phyloP scores from a whole-genome alignment of 768 basidiomycete genomes.

The Boletus subcaerulescens region DNA sequence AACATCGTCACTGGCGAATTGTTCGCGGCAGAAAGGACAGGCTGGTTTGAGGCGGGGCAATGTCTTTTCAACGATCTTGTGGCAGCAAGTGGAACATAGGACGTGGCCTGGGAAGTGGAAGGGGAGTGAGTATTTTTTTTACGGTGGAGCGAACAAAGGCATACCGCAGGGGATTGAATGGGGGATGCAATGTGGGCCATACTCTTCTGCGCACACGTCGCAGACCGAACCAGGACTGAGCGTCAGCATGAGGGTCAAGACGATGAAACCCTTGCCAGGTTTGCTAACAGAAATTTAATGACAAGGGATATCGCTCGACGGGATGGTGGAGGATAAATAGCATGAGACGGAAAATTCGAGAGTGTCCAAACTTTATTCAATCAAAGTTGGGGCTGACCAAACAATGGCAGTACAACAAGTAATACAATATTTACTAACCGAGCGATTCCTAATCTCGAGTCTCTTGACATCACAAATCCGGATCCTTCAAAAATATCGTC shows the following conservation, averaged over 20 bases:
- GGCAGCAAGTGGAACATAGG: conserved; percentile 73
- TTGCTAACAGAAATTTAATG: conserved; percentile 38
- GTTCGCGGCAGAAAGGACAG: conserved; percentile 85
- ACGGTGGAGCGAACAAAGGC: background rate
- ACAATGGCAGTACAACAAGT: conserved; percentile 25
- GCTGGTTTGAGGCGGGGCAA: conserved; percentile 62
- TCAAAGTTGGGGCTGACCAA: conserved; percentile 28
- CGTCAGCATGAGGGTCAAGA: conserved; percentile 65
- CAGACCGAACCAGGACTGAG: conserved; percentile 79
- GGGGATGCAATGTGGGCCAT: conserved; percentile 67
- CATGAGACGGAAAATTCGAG: conserved; percentile 37
- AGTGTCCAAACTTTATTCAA: conserved; percentile 30
- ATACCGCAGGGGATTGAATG: conserved; percentile 81
- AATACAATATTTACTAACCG: conserved; percentile 2
- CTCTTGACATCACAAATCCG: background rate
- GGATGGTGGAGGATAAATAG: conserved; percentile 49
- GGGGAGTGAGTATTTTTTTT: conserved; percentile 25
- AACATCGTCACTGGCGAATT: conserved; percentile 60
- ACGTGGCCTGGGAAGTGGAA: conserved; percentile 59
- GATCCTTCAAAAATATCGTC: background rate
- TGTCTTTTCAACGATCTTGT: conserved; percentile 79
- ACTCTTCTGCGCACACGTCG: conserved; percentile 90
- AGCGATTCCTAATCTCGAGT: conserved; percentile 3
- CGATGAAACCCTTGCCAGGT: conserved; percentile 39
- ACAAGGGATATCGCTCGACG: conserved; percentile 43